These are phyloP conservation scores for Imleria badia DNA, from an alignment of 768 basidiomycete genomes.

Conservation along the genomic window DNA sequence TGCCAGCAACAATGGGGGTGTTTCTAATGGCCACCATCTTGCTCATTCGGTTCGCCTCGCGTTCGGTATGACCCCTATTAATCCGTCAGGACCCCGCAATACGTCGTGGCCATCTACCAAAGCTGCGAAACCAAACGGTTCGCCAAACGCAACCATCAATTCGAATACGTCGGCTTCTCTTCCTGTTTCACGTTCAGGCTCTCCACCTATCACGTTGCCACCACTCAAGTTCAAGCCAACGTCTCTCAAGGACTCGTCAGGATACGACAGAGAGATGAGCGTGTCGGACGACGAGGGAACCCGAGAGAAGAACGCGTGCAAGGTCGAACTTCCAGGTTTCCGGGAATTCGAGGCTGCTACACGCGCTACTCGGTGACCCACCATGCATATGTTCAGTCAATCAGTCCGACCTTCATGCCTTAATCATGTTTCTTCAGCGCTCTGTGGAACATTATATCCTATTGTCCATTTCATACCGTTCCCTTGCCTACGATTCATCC, in stretches of 20 bases:
- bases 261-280: slow-evolving; percentile 20
- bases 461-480: slow-evolving; percentile 9
- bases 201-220: slow-evolving; percentile 71
- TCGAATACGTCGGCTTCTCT: slow-evolving; percentile 25
- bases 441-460: slow-evolving; percentile 20
- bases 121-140: slow-evolving; percentile 9
- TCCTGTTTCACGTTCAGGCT: slow-evolving; percentile 61
- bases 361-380: slow-evolving; percentile 18
- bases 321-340: slow-evolving; percentile 61
- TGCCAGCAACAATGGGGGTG: slow-evolving; percentile 22
- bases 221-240: slow-evolving; percentile 54
- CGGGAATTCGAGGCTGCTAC: slow-evolving; percentile 61
- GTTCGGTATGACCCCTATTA: slow-evolving; percentile 91
- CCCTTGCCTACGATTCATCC: slow-evolving; percentile 4
- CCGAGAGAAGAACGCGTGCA: slow-evolving; percentile 19
- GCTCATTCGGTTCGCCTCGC: slow-evolving; percentile 84
- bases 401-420: neutral
- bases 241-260: slow-evolving; percentile 9
- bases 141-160: slow-evolving; percentile 3
- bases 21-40: slow-evolving; percentile 57
- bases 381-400: slow-evolving; percentile 2
- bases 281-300: slow-evolving; percentile 23
- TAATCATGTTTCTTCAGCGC: slow-evolving; percentile 6
- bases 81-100: slow-evolving; percentile 35
- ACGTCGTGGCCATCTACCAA: slow-evolving; percentile 38